A percentile compares a stretch with the other conserved stretches of the same genome.
Evolutionary conservation across 768 basidiomycete genomes (phyloP).

Genomic region (Cystobasidium tubakii): DNA sequence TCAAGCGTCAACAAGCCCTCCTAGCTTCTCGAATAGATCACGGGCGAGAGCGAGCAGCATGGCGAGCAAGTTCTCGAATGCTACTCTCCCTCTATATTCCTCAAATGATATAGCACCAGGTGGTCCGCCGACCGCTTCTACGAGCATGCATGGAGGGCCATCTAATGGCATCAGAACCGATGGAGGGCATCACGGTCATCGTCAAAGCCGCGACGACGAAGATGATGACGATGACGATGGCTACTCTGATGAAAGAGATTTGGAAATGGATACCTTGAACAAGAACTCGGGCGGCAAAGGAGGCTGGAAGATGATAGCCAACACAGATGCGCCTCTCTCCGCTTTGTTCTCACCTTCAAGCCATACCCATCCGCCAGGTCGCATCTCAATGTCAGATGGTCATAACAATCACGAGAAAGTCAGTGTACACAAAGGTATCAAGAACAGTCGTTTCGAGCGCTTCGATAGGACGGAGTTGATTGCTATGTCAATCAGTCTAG

Average conservation of each 20-base stretch:
- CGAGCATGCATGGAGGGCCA: background rate
- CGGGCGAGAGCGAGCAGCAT: slow-evolving; percentile 19
- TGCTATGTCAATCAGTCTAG: slow-evolving; percentile 9
- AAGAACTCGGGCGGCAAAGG: slow-evolving; percentile 28
- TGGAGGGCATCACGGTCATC: background rate
- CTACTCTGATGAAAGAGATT: slow-evolving; percentile 2
- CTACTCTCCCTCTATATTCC: slow-evolving; percentile 2
- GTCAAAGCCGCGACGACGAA: background rate
- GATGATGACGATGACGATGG: slow-evolving; percentile 31
- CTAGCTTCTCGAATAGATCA: slow-evolving; percentile 10
- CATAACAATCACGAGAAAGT: background rate
- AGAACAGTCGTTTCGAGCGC: slow-evolving; percentile 19
- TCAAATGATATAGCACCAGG: background rate
- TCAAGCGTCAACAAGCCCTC: background rate
- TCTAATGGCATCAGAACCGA: background rate
- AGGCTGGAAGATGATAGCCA: slow-evolving; percentile 26
- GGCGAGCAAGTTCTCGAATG: slow-evolving; percentile 1
- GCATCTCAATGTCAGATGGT: background rate
- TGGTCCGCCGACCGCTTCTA: background rate
- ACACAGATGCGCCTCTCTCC: background rate
- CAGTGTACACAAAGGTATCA: background rate
- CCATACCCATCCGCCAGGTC: background rate
- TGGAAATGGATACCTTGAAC: slow-evolving; percentile 32
- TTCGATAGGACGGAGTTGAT: slow-evolving; percentile 19
- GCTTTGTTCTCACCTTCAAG: slow-evolving; percentile 8